Evolutionary conservation across 768 basidiomycete genomes (phyloP), one percentile per base, ranked within the genome.

Genomic region (Sarcodon aspratus): DNA sequence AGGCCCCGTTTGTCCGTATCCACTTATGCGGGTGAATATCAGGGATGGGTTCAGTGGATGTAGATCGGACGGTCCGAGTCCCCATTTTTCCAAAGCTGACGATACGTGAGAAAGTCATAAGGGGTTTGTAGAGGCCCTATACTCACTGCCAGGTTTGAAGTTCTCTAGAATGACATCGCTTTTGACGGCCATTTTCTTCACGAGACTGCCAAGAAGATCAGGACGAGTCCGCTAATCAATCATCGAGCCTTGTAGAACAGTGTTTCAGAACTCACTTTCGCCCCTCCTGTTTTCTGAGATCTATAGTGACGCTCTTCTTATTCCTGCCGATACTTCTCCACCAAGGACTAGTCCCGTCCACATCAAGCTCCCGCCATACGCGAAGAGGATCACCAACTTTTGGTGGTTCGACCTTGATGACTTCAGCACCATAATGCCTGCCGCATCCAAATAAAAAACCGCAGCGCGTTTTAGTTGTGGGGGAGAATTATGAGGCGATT

Each of bases 1-100:
- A 17, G 83, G 82, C 1, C 82, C 83, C 0, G 80, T 83, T 56
- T 85, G 83, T 3, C 83, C 82, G 54, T 83, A 85, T 7, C 83
- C 82, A 53, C 80, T 82, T 17, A 85, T 79, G 53, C 93, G 89
- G 7, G 92, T 95, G 59, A 89, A 93, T 57, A 97, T 88, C 50
- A 97, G 74, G 47, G 80, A 82, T 0, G 90, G 85, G 56, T 95
- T 94, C 52, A 80, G 77, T n/a, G 78, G 79, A 17, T 75, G 76
- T 4, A 85, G 59, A 48, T 71, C 69, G 9, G 63, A 63, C 2
- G 81, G 81, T 6, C 79, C 80, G 34, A 85, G 66, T 1, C 68
- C 68, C 81, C 82, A 84, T 63, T 78, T 82, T 57, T 85, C 82
- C 8, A 85, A 69, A 1, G 82, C 82, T 85, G 54, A 10, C 32